phyloP scores from a whole-genome alignment of 768 basidiomycete species.

The Boletales sp. region DNA sequence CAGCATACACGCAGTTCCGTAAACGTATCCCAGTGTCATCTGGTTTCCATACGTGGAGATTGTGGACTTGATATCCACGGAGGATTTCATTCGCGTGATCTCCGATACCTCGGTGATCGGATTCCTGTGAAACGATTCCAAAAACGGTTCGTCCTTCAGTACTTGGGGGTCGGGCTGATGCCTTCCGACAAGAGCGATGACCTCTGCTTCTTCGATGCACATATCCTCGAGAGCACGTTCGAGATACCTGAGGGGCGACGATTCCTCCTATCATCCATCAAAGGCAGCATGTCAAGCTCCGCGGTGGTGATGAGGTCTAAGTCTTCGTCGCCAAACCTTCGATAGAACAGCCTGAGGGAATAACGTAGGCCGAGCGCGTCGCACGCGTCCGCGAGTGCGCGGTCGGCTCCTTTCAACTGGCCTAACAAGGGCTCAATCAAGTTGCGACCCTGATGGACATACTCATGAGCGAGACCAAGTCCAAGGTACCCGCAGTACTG shows the following conservation, averaged over 20 bases:
- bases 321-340: rapidly evolving
- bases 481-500: slow-evolving; percentile 3
- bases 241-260: background rate
- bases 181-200: background rate
- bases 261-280: background rate
- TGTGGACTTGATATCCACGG: background rate
- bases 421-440: background rate
- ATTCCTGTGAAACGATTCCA: background rate
- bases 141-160: background rate
- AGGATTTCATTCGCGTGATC: slow-evolving; percentile 11
- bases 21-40: slow-evolving; percentile 4
- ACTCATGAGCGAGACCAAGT: slow-evolving; percentile 11
- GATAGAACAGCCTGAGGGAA: slow-evolving; percentile 4
- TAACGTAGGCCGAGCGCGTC: slow-evolving; percentile 4
- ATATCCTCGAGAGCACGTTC: background rate
- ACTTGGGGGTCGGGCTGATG: too few species aligned
- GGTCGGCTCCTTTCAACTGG: slow-evolving; percentile 15
- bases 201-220: slow-evolving; percentile 5
- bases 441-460: background rate
- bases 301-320: background rate
- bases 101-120: slow-evolving; percentile 9
- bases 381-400: slow-evolving; percentile 4
- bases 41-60: slow-evolving; percentile 6
- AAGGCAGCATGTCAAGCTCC: background rate
- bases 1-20: slow-evolving; percentile 18